These are phyloP conservation scores for Penicillium maclennaniae DNA, from an alignment of 495 filamentous ascomycete species.

Conservation along the genomic window DNA sequence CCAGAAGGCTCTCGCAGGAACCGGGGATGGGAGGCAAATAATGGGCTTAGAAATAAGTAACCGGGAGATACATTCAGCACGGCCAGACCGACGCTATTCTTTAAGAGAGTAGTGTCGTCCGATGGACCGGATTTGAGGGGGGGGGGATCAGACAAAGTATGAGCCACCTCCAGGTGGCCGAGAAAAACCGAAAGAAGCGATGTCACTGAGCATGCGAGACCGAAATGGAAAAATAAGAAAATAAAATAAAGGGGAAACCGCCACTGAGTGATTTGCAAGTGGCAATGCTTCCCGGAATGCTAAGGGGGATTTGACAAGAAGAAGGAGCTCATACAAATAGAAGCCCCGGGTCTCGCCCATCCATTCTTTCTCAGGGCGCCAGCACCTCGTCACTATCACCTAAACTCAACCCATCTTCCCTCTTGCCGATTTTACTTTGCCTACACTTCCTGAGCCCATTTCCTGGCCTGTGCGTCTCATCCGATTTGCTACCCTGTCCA, in stretches of 20 bases:
- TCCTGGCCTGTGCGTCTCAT: conserved; percentile 5
- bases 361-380: not conserved
- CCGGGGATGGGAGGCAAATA: conserved; percentile 4
- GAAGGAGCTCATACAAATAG: not conserved
- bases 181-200: not conserved
- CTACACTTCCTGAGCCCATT: not conserved
- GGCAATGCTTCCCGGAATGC: not conserved
- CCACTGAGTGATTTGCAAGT: not conserved
- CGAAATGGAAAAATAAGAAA: not conserved
- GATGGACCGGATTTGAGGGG: no score
- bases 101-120: not conserved
- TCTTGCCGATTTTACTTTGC: not conserved
- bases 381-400: not conserved
- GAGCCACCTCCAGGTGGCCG: not conserved
- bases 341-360: not conserved
- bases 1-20: conserved; percentile 21
- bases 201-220: not conserved
- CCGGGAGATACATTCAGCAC: not conserved
- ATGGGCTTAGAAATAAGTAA: not conserved
- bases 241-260: conserved; percentile 1
- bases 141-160: not conserved
- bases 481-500: conserved; percentile 7
- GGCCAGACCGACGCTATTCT: not conserved
- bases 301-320: not conserved
- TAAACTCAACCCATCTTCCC: no score